Evolutionary conservation across 2,329 filamentous ascomycete species (phyloP).

Genomic region (Didymella keratinophila): DNA sequence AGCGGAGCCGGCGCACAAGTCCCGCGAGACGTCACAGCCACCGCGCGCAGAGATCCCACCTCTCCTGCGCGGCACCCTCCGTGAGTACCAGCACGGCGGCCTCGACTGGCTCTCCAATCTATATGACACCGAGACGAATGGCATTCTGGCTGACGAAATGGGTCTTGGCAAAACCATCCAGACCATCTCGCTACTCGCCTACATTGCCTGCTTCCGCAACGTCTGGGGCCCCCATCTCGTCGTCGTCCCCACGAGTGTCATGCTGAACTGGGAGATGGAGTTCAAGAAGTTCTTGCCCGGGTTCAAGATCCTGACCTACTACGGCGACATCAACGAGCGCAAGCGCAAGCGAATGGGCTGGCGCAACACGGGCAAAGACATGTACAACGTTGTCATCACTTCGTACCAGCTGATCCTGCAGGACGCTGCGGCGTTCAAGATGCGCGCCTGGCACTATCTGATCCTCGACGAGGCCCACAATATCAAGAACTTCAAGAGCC

Average conservation of each 20-base stretch:
- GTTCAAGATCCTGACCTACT: conserved; percentile 98
- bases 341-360: conserved; percentile 90
- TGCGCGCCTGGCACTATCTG: conserved; percentile 95
- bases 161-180: conserved; percentile 98
- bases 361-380: conserved; percentile 77
- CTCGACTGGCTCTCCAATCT: conserved; percentile 95
- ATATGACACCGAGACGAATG: conserved; percentile 91
- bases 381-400: conserved; percentile 97
- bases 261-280: conserved; percentile 99
- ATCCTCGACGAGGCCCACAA: conserved; percentile 98
- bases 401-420: conserved; percentile 96
- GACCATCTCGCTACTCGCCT: conserved; percentile 91
- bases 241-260: conserved; percentile 96
- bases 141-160: conserved; percentile 98
- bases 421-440: conserved; percentile 92
- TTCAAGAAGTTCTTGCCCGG: conserved; percentile 99
- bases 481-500: conserved; percentile 99
- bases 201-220: conserved; percentile 87
- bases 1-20: conserved; percentile 16
- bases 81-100: conserved; percentile 97
- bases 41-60: conserved; percentile 54
- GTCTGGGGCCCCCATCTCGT: conserved; percentile 97
- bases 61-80: conserved; percentile 83
- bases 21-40: conserved; percentile 17
- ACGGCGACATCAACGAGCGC: conserved; percentile 90